Evolutionary conservation across 306 rosid species (phyloP), one percentile per base, ranked within the genome.

Genomic region (Fragaria vesca): DNA sequence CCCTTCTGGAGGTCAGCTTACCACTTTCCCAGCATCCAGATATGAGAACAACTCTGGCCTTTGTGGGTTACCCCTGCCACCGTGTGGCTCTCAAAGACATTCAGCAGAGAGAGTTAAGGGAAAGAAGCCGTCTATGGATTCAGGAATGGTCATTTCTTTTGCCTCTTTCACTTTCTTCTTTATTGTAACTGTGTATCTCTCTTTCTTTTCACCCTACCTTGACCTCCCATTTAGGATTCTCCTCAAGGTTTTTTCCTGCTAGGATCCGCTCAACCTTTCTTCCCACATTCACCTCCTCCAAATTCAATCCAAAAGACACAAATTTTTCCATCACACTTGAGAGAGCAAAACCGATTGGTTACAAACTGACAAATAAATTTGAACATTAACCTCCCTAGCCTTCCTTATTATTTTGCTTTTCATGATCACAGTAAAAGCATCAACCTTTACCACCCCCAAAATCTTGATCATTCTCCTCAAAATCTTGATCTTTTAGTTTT

Each of bases 1-100:
- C 76, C 97, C 97, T 73, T 78, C 92, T 2, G 94, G 92, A 8
- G 94, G 94, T 55, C 97, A 91, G 90, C 83, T 91, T 60, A 88
- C 90, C 54, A 89, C 94, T 67, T 91, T 91, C 77, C 91, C 90
- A 0, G 71, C 92, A 2, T 80, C 97, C 43, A 83, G 97, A 72
- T 91, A 89, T 52, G 90, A 76, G 62, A 91, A 91, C 82, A 91
- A 91, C 79, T 86, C 94, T 2, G 84, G 81, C 58, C 97, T 91
- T 62, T 91, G 97, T 52, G 97, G 97, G 21, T 51, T 88, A 40
- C 97, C 94, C 3, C 76, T 91, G 78, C 83, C 67, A 0, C 70
- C 81, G 0, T 91, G 97, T 71, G 72, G 86, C 20, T 4, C 77
- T 65, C 79, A 30, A 45, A 77, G 51, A 66, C 90, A 52, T 71